A percentile compares a stretch with the other conserved stretches of the same genome.
phyloP scores from a whole-genome alignment of 2,329 filamentous ascomycete genomes.

The Diaporthe ilicicola region DNA sequence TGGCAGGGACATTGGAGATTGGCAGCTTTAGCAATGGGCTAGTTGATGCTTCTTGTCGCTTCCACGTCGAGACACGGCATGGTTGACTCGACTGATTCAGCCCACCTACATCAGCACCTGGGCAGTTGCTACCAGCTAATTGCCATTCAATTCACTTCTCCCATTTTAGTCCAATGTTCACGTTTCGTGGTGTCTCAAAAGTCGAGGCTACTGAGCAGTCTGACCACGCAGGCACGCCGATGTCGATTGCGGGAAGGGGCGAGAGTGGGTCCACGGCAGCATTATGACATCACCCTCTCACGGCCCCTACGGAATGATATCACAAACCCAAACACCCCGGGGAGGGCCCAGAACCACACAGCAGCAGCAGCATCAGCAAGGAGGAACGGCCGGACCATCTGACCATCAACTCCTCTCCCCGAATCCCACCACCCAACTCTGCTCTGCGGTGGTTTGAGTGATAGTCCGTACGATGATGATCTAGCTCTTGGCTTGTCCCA shows the following conservation, averaged over 20 bases:
- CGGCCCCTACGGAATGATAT: conserved; percentile 12
- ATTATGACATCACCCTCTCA: conserved; percentile 11
- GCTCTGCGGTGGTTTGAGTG: neutral
- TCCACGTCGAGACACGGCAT: neutral
- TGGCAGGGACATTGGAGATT: neutral
- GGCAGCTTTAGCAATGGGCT: neutral
- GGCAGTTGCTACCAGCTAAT: too few species aligned
- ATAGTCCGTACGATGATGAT: neutral
- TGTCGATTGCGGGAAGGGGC: conserved; percentile 1
- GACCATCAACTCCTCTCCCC: neutral
- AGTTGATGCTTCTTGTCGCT: too few species aligned
- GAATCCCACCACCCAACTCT: too few species aligned
- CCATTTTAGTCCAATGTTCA: neutral
- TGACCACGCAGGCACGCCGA: too few species aligned
- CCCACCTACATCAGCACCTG: neutral
- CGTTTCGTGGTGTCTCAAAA: conserved; percentile 6
- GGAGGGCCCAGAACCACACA: neutral
- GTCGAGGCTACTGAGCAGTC: neutral
- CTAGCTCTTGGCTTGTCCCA: conserved; percentile 19
- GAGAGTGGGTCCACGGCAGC: neutral
- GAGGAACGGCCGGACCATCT: neutral
- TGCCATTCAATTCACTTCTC: neutral
- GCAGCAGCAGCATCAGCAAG: neutral
- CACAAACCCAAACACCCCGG: conserved; percentile 12
- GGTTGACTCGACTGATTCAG: too few species aligned